Percentiles rank a stretch among this genome's conserved stretches.
These are phyloP conservation scores for Cudoniella acicularis DNA, from an alignment of 495 filamentous ascomycete genomes.

Conservation along the genomic window DNA sequence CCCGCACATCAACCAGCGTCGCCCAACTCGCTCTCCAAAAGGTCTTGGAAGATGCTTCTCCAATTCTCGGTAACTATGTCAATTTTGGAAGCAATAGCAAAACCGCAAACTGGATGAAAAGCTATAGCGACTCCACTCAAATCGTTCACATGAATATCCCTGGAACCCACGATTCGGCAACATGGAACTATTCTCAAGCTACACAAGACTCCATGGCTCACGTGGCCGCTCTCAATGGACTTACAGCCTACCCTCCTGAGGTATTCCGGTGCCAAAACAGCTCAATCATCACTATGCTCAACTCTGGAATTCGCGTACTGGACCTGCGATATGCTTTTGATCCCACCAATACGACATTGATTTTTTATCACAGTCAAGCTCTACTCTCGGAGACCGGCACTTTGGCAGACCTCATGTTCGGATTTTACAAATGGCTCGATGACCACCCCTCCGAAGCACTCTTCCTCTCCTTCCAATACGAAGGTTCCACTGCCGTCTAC, in stretches of 20 bases:
- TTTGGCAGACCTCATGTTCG: constrained; percentile 45
- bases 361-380: constrained; percentile 48
- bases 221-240: constrained; percentile 37
- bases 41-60: constrained; percentile 37
- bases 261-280: constrained; percentile 41
- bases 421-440: constrained; percentile 43
- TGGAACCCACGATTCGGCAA: constrained; percentile 50
- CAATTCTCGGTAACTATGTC: constrained; percentile 38
- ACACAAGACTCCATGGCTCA: constrained; percentile 36
- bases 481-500: constrained; percentile 25
- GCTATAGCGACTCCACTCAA: constrained; percentile 36
- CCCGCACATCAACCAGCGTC: constrained; percentile 11
- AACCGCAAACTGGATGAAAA: constrained; percentile 45
- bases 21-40: constrained; percentile 38
- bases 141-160: constrained; percentile 50
- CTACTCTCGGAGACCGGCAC: constrained; percentile 41
- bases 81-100: constrained; percentile 15
- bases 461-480: constrained; percentile 39
- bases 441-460: constrained; percentile 32
- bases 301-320: constrained; percentile 47
- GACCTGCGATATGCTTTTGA: constrained; percentile 49
- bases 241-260: constrained; percentile 26
- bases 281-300: constrained; percentile 36
- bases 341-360: constrained; percentile 38
- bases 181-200: constrained; percentile 49